These are phyloP conservation scores for Cokeromyces recurvatus DNA, from an alignment of 371 early-diverging fungal species.

Conservation along the genomic window DNA sequence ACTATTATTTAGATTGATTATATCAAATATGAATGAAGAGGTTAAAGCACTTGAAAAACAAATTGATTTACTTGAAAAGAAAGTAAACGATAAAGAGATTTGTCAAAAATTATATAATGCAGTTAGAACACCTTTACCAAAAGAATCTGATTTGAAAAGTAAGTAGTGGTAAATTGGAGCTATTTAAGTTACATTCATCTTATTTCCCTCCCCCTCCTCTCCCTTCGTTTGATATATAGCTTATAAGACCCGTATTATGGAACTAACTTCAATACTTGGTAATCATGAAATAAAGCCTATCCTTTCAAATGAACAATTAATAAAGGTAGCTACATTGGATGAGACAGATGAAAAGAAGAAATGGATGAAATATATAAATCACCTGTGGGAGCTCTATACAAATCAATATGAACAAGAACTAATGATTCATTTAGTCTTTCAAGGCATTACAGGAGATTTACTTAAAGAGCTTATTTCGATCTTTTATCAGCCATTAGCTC, in stretches of 20 bases:
- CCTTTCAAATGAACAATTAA: conserved; percentile 1
- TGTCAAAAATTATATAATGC: conserved; percentile 54
- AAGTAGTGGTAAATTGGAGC: too few relatives aligned
- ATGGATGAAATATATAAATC: conserved; percentile 30
- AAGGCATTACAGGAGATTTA: conserved; percentile 60
- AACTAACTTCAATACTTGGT: conserved; percentile 5
- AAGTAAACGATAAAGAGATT: conserved; percentile 36
- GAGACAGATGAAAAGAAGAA: neutral
- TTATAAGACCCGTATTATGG: neutral
- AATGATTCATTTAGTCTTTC: conserved; percentile 51
- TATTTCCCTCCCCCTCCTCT: too few relatives aligned
- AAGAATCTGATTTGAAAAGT: conserved; percentile 9
- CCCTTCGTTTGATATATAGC: too few relatives aligned
- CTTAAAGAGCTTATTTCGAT: conserved; percentile 58
- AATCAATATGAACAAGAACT: conserved; percentile 54
- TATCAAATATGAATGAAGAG: conserved; percentile 57
- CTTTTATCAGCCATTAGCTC: conserved; percentile 61
- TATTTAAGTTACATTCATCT: too few relatives aligned
- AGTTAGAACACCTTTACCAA: conserved; percentile 37
- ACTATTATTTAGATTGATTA: conserved; percentile 33
- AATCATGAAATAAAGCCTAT: conserved; percentile 11
- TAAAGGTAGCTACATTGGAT: neutral
- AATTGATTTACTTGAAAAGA: conserved; percentile 38
- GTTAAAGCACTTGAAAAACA: conserved; percentile 46
- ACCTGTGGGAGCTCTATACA: conserved; percentile 46